phyloP scores from a whole-genome alignment of 2,329 filamentous ascomycete species.

The Fusarium secorum region DNA sequence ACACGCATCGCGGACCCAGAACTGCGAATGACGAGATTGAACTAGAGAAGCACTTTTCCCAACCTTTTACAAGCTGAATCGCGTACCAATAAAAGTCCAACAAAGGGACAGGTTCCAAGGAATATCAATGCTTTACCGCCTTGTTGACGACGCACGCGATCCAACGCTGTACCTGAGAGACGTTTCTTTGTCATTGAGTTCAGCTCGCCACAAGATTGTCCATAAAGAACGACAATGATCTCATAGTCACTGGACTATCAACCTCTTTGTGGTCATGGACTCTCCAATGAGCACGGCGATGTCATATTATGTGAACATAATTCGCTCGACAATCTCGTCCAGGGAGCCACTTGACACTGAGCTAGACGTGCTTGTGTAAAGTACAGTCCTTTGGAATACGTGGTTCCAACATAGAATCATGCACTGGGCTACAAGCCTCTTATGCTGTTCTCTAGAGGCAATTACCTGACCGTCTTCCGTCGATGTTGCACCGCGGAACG shows the following conservation, averaged over 20 bases:
- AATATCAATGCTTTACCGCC: not conserved
- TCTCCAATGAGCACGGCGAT: not conserved
- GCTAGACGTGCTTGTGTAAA: not conserved
- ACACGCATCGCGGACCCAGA: not conserved
- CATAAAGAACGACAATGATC: not conserved
- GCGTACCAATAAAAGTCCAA: not conserved
- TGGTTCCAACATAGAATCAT: not conserved
- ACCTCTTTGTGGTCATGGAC: not conserved
- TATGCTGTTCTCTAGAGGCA: not conserved
- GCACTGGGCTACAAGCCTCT: not conserved
- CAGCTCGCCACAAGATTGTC: not conserved
- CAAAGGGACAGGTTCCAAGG: not conserved
- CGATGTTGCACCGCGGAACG: not conserved
- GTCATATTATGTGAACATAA: not conserved
- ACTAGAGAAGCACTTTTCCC: not conserved
- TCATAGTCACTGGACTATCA: not conserved
- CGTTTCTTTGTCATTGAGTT: slow-evolving; percentile 5
- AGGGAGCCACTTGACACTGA: not conserved
- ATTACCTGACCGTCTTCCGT: not conserved
- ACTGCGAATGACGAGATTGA: slow-evolving; percentile 1
- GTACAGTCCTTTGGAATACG: not conserved
- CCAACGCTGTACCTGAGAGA: not conserved
- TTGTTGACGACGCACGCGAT: not conserved
- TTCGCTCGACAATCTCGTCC: not conserved
- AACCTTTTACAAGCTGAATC: not conserved